Conservation (phyloP, 371 early-diverging fungal genomes). For the Quaeritorhiza haematococci region DNA sequence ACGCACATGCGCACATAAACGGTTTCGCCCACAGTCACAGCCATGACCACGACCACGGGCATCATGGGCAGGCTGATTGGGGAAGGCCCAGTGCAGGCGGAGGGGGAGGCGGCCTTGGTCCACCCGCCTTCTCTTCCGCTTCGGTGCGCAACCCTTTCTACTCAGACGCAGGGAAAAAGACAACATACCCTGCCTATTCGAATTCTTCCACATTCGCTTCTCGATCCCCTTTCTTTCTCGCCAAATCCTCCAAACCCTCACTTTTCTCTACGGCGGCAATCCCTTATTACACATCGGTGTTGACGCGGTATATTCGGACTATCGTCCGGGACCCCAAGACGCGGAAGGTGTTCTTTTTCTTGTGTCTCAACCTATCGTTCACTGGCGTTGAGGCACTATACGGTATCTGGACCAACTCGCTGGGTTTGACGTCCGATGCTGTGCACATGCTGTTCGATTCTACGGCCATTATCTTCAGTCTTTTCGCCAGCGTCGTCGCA, state of each 20-base stretch:
- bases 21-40: too few species aligned
- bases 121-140: too few species aligned
- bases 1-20: too few species aligned
- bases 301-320: conserved; percentile 26
- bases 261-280: too few species aligned
- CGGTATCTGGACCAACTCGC: conserved; percentile 85
- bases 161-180: too few species aligned
- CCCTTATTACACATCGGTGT: neutral
- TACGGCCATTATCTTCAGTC: conserved; percentile 78
- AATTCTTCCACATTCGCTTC: too few species aligned
- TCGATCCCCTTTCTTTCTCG: too few species aligned
- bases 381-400: conserved; percentile 89
- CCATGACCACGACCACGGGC: conserved; percentile 30
- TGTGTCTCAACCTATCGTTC: conserved; percentile 86
- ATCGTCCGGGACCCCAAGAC: conserved; percentile 40
- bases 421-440: conserved; percentile 91
- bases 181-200: too few species aligned
- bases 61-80: conserved; percentile 24
- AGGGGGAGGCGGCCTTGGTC: too few species aligned
- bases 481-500: conserved; percentile 83
- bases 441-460: conserved; percentile 98
- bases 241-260: too few species aligned
- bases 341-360: conserved; percentile 86
- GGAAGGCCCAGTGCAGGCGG: too few species aligned
- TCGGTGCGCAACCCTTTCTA: too few species aligned